Base-by-base conservation (phyloP, 345 rosid species). In the Pistacia integerrima region DNA sequence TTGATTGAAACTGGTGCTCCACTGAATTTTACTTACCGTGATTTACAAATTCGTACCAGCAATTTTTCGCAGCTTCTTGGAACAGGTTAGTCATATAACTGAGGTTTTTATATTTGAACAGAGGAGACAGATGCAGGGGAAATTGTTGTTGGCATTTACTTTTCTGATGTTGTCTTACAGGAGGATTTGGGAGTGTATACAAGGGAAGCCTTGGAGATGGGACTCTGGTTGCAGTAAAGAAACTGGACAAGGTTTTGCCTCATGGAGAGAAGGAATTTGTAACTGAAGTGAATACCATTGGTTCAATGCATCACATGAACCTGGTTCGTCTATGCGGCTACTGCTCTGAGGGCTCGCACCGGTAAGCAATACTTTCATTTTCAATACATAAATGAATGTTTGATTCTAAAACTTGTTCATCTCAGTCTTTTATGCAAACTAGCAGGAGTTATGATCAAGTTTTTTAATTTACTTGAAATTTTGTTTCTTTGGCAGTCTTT, bases 271-370 rank as follows among this genome's bases (percentile, higher is more conserved):
- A 76, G 80, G 93, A 87, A 68, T 93, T 93, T 55, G 76, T 86
- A 64, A 87, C 97, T n/a, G 98, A 93, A 87, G 94, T 93, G 51
- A 87, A 91, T 76, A 87, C 97, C n/a, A 90, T 93, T 56, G 85
- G 98, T 49, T 91, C 91, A n/a, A 89, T 90, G 85, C 98, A 93
- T 85, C 98, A 93, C 77, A 77, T 90, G 88, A 91, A 87, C 81
- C 86, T 93, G 55, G 96, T 91, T 72, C 95, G 86, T 33, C 84
- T 93, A 22, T 85, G 90, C 2, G 97, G 96, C 16, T 93, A 87
- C 77, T 93, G 96, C 86, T 86, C 94, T 0, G 94, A 93, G 64
- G 88, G 88, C 51, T 81, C 92, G 14, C 88, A 88, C 9, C 88
- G 98, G 98, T 90, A 85, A 74, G 74, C 46, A 60, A 25, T 17